Evolutionary conservation across 257 asterid genomes (phyloP).

Genomic region (Solanum chiquidenum): DNA sequence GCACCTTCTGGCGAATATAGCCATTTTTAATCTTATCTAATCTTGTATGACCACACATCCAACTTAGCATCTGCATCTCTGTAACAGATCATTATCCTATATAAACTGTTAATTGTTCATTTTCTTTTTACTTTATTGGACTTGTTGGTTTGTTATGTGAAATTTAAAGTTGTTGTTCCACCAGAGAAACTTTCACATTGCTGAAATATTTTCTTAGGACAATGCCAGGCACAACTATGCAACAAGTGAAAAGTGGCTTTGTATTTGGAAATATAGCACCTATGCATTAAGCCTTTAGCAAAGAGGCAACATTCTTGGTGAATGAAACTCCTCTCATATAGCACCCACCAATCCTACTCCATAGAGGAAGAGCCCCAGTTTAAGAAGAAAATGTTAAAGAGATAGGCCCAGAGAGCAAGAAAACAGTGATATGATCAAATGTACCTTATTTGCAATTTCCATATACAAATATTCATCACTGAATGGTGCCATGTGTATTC

Average conservation of each 20-base stretch:
- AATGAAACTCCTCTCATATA: not conserved
- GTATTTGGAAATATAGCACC: not conserved
- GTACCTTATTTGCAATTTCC: conserved; percentile 94
- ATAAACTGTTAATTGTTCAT: not conserved
- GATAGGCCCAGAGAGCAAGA: not conserved
- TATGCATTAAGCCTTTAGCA: not conserved
- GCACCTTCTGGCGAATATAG: not conserved
- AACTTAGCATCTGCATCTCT: not conserved
- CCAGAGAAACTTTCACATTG: not conserved
- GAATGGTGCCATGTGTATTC: conserved; percentile 99
- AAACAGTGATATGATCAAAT: not conserved
- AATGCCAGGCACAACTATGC: not conserved
- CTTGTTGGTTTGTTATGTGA: not conserved
- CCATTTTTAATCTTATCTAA: not conserved
- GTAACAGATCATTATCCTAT: not conserved
- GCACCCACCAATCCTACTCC: not conserved
- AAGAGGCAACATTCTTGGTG: not conserved
- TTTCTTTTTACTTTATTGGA: not conserved
- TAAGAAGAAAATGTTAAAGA: not conserved
- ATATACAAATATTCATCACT: conserved; percentile 77
- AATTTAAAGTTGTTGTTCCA: not conserved
- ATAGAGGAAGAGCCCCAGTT: not conserved
- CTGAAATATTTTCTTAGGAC: not conserved
- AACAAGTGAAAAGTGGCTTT: not conserved
- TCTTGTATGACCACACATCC: not conserved